Percentiles rank a stretch among this genome's conserved stretches.
These are phyloP conservation scores for Zasmidium cellare DNA, from an alignment of 2,329 filamentous ascomycete genomes.

Conservation along the genomic window DNA sequence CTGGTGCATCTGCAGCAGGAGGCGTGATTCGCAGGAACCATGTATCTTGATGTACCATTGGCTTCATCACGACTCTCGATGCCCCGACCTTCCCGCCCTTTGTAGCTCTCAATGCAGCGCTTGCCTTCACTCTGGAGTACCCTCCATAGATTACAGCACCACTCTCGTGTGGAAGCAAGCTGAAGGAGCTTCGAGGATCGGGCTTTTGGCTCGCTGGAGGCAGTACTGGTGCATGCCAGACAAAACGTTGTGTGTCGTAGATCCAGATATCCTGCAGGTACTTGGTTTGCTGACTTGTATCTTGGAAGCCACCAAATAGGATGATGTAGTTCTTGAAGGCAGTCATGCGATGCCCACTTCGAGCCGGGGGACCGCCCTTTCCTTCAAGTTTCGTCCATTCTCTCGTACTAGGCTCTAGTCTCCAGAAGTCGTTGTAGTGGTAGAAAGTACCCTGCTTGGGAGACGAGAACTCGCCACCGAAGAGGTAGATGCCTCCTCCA, in stretches of 20 bases:
- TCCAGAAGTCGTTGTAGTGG: slow-evolving; percentile 99
- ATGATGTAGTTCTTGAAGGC: slow-evolving; percentile 97
- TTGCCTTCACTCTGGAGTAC: slow-evolving; percentile 84
- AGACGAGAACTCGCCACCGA: slow-evolving; percentile 93
- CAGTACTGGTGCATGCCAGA: slow-evolving; percentile 76
- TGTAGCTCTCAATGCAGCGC: slow-evolving; percentile 57
- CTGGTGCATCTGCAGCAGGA: slow-evolving; percentile 65
- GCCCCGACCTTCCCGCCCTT: slow-evolving; percentile 59
- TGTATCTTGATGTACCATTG: slow-evolving; percentile 90
- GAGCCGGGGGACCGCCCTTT: slow-evolving; percentile 75
- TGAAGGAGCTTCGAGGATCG: slow-evolving; percentile 88
- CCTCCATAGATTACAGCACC: slow-evolving; percentile 91
- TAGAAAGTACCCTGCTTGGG: slow-evolving; percentile 98
- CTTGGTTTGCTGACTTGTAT: slow-evolving; percentile 91
- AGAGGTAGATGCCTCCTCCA: slow-evolving; percentile 81
- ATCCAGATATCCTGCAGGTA: slow-evolving; percentile 94
- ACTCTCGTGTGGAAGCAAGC: slow-evolving; percentile 83
- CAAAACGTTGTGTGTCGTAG: slow-evolving; percentile 85
- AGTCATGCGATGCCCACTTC: slow-evolving; percentile 80
- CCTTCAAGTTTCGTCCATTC: slow-evolving; percentile 91
- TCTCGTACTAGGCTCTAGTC: slow-evolving; percentile 75
- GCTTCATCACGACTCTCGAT: slow-evolving; percentile 74
- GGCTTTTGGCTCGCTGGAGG: slow-evolving; percentile 76
- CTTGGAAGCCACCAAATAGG: slow-evolving; percentile 94
- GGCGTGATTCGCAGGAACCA: slow-evolving; percentile 85